Conservation (phyloP, 306 rosid genomes). For the Mimosa pudica region DNA sequence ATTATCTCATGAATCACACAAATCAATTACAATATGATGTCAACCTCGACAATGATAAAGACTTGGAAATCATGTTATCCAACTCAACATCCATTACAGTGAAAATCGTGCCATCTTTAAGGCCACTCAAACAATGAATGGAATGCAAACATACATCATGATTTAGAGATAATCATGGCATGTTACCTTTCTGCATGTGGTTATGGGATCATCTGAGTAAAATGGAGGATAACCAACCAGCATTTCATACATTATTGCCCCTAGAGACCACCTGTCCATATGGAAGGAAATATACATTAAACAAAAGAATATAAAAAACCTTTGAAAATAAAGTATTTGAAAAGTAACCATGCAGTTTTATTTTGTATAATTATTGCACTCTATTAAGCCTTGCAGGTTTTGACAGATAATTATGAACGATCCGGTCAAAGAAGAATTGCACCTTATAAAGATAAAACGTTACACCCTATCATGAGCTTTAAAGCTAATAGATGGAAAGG, state of each 20-base stretch:
- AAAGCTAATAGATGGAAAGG: conserved; percentile 23
- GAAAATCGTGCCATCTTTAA: conserved; percentile 22
- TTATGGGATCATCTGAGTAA: conserved; percentile 91
- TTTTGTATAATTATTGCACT: conserved; percentile 3
- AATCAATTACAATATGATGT: not conserved
- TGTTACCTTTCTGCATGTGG: conserved; percentile 92
- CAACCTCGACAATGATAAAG: not conserved
- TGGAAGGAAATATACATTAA: conserved; percentile 27
- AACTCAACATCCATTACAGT: not conserved
- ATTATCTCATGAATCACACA: not conserved
- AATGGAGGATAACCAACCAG: conserved; percentile 98
- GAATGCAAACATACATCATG: conserved; percentile 27
- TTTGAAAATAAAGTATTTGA: not conserved
- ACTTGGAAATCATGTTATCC: not conserved
- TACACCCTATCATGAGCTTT: conserved; percentile 9
- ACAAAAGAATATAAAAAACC: conserved; percentile 21
- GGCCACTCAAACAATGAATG: conserved; percentile 28
- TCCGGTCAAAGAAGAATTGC: conserved; percentile 23
- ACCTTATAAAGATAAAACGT: conserved; percentile 12
- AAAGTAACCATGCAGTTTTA: conserved; percentile 25
- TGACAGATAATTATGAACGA: conserved; percentile 7
- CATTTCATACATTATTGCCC: conserved; percentile 99
- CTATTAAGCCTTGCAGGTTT: conserved; percentile 28
- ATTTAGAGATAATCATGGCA: not conserved
- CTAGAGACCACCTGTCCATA: conserved; percentile 90